Evolutionary conservation across 768 basidiomycete species (phyloP).

Genomic region (Cubamyces lactineus): DNA sequence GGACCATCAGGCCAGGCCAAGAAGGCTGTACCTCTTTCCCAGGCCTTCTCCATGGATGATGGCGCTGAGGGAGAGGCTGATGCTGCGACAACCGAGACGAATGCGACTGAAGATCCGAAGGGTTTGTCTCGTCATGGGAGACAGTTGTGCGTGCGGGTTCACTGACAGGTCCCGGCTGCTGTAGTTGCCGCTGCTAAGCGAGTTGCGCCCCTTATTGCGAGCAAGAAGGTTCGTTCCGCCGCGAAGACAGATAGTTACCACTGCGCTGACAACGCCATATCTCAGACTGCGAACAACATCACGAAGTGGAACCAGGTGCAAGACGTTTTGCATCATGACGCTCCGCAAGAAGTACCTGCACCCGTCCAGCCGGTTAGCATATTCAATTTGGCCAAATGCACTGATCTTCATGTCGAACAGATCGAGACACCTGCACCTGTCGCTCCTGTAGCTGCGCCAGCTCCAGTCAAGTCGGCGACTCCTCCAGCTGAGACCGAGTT

Average conservation of each 20-base stretch:
- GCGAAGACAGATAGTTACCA: background rate
- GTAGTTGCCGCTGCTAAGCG: conserved; percentile 60
- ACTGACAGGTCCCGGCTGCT: conserved; percentile 28
- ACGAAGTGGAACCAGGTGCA: conserved; percentile 98
- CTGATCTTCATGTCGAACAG: conserved; percentile 4
- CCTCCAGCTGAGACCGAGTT: conserved; percentile 63
- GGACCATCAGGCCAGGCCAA: conserved; percentile 31
- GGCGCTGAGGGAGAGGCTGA: conserved; percentile 37
- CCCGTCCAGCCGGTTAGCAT: conserved; percentile 15
- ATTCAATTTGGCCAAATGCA: background rate
- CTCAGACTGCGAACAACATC: conserved; percentile 86
- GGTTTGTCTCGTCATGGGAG: conserved; percentile 43
- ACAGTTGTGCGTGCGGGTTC: conserved; percentile 18
- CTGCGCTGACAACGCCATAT: background rate
- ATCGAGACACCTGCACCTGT: conserved; percentile 23
- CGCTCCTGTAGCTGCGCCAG: conserved; percentile 21
- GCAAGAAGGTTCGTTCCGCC: conserved; percentile 67
- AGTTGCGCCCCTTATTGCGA: conserved; percentile 81
- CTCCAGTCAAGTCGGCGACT: conserved; percentile 36
- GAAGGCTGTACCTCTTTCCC: conserved; percentile 46
- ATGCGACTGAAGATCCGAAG: conserved; percentile 47
- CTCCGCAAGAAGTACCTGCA: conserved; percentile 10
- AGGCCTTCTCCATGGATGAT: conserved; percentile 76
- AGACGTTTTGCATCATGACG: conserved; percentile 64
- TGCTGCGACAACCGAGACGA: conserved; percentile 45